Evolutionary conservation across 176 grass and related monocot species (phyloP), one percentile per base, ranked within the genome.

Genomic region (Zoysia japonica): DNA sequence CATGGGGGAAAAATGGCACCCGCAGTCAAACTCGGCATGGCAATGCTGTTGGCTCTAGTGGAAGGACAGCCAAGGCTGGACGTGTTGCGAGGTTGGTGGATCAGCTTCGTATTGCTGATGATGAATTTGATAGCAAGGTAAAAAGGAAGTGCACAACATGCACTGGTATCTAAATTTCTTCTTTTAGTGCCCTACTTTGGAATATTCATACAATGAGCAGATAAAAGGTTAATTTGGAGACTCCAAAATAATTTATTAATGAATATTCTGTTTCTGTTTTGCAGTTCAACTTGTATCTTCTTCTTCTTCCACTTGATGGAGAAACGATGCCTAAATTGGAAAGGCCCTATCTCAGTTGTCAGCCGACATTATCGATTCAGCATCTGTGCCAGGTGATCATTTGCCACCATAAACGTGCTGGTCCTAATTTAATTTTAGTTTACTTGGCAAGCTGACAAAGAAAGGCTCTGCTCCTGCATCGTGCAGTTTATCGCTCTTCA

Each of bases 1-100:
- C 92, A 47, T 94, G 92, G 92, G 92, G 92, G 7, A 94, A 94
- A 81, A 94, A 94, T 87, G 92, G 92, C 71, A 79, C 86, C 11
- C 88, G 92, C 42, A 94, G 92, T 72, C 89, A 89, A 68, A 91
- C 81, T 20, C 84, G 92, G 28, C 78, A 91, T 85, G 86, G 92
- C 82, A 91, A 76, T 80, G 61, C 86, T 11, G 63, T 88, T 71
- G 80, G 86, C 17, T 94, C 86, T 56, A 87, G 81, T 61, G 89
- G 81, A 63, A 88, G 92, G 84, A 78, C 85, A 72, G 65, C 66
- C 47, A 94, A 82, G 69, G 86, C 86, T 51, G 83, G 92, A 14
- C 92, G 89, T 77, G 82, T 94, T 61, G 48, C 80, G 59, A 94
- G 84, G 86, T 82, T 94, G 60, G 88, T 82, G 13, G 92, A 94